These are phyloP conservation scores for Phytophthora hybrid DNA, from an alignment of 352 stramenopile genomes.

Conservation along the genomic window DNA sequence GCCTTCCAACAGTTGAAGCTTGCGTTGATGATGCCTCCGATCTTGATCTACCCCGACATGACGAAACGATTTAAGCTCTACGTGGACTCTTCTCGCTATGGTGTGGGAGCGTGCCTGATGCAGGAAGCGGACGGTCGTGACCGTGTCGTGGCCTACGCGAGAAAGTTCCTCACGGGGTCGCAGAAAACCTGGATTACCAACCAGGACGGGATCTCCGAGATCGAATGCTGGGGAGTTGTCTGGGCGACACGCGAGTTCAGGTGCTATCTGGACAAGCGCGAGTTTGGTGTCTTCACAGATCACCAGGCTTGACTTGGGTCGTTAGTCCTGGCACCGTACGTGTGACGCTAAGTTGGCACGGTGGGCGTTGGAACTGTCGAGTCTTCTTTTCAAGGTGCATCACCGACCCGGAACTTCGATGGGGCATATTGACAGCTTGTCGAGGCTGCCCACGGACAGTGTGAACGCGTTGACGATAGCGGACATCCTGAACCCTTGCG, in stretches of 20 bases:
- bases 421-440: constrained; percentile 6
- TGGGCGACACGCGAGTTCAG: no score
- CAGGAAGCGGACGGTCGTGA: background rate
- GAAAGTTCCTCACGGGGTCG: no score
- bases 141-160: background rate
- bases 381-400: constrained; percentile 10
- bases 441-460: background rate
- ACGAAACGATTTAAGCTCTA: constrained; percentile 6
- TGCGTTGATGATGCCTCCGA: background rate
- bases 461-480: background rate
- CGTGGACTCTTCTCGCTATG: constrained; percentile 7
- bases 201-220: no score
- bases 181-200: no score
- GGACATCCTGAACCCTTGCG: background rate
- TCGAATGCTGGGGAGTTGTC: no score
- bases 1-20: constrained; percentile 11
- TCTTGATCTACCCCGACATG: constrained; percentile 3
- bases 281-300: no score
- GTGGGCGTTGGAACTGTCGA: constrained; percentile 11
- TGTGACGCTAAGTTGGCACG: constrained; percentile 7
- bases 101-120: constrained; percentile 3
- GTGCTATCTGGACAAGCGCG: no score
- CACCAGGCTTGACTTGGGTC: no score
- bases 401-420: constrained; percentile 3
- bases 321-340: no score